A percentile compares a stretch with the other conserved stretches of the same genome.
Evolutionary conservation across 31 red algal genomes (phyloP).

Genomic region (Endocladia muricata): DNA sequence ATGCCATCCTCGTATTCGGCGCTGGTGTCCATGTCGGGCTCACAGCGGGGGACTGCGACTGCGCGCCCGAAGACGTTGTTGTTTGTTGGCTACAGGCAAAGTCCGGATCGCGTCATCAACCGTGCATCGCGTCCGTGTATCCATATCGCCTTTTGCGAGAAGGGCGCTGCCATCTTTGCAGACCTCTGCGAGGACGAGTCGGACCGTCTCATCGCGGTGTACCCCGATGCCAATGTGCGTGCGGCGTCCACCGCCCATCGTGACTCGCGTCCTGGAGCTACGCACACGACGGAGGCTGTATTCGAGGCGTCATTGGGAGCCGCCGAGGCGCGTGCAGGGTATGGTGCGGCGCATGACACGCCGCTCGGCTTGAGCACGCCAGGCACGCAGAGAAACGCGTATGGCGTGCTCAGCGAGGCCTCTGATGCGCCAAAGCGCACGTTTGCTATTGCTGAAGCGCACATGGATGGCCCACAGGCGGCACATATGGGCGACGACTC

Average conservation of each 20-base stretch:
- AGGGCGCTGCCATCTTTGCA: slow-evolving; percentile 63
- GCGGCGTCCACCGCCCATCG: not conserved
- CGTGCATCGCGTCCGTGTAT: slow-evolving; percentile 56
- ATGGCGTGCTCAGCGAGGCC: slow-evolving; percentile 8
- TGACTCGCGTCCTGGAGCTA: slow-evolving; percentile 1
- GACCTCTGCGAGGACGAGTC: slow-evolving; percentile 59
- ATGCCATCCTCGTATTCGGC: not conserved
- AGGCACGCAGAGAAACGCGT: not conserved
- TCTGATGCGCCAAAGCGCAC: slow-evolving; percentile 29
- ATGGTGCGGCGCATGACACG: not conserved
- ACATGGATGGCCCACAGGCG: not conserved
- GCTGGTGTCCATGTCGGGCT: not conserved
- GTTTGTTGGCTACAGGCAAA: slow-evolving; percentile 60
- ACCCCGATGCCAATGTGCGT: slow-evolving; percentile 31
- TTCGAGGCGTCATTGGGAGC: slow-evolving; percentile 23
- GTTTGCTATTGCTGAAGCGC: slow-evolving; percentile 55
- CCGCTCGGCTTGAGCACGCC: not conserved
- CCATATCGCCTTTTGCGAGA: slow-evolving; percentile 75
- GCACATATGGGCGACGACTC: not conserved
- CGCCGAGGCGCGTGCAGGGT: not conserved
- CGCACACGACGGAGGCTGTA: slow-evolving; percentile 30
- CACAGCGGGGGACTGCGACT: not conserved
- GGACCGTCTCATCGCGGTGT: slow-evolving; percentile 45
- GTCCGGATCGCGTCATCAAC: slow-evolving; percentile 31
- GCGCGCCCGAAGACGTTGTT: slow-evolving; percentile 30